These are phyloP conservation scores for Encephalitozoon romaleae DNA, from an alignment of 371 early-diverging fungal species.

Conservation along the genomic window DNA sequence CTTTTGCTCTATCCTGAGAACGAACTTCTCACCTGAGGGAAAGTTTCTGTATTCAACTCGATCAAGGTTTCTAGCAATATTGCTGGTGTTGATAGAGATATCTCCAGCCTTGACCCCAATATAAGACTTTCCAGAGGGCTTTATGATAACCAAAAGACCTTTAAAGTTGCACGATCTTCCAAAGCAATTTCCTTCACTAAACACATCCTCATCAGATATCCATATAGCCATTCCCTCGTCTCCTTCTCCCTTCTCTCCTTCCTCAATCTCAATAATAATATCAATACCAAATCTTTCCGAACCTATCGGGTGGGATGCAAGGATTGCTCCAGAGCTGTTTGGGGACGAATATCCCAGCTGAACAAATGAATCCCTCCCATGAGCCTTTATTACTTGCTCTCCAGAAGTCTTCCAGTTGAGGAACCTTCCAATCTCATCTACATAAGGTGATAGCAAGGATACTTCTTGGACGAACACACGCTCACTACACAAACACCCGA, in stretches of 20 bases:
- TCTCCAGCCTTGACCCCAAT: not conserved
- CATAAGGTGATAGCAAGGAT: not conserved
- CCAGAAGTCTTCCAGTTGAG: not conserved
- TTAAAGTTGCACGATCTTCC: not conserved
- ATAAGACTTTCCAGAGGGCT: conserved; percentile 5
- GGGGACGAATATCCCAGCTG: conserved; percentile 5
- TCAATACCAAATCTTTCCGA: not conserved
- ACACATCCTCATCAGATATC: not conserved
- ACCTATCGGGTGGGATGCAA: not conserved
- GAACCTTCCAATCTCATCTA: not conserved
- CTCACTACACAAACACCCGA: not conserved
- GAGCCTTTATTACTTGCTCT: not conserved
- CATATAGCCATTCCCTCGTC: not conserved
- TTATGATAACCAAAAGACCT: not conserved
- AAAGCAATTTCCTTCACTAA: not conserved
- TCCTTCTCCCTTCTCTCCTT: not conserved
- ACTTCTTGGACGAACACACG: not conserved
- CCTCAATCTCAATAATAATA: not conserved
- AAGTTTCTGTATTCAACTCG: not conserved
- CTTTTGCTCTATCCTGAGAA: not conserved
- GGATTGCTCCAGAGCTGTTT: not conserved
- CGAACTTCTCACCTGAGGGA: not conserved
- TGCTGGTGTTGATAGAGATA: not conserved
- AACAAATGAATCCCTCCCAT: not conserved
- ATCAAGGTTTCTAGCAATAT: not conserved